Base-by-base conservation (phyloP, 495 filamentous ascomycete genomes). In the Parachaetomium inaequale region DNA sequence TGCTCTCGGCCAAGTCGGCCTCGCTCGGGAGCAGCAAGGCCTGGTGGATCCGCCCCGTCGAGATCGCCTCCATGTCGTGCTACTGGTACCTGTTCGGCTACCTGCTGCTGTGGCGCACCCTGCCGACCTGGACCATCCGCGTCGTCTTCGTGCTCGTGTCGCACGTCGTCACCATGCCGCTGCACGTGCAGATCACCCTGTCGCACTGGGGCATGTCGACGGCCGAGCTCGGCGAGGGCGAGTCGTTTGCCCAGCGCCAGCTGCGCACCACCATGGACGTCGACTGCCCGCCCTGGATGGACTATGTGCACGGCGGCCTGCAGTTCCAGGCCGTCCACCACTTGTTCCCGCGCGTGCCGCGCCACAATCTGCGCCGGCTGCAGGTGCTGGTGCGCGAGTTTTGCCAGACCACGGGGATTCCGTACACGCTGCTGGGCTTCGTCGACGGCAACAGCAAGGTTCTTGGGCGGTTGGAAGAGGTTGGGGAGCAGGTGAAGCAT, bases 141-240 rank as follows among this genome's bases (percentile, higher is more conserved):
- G 75, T 95, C 55, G 68, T 81, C 50, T 98, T 90, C 73, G 73
- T 98, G 55, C 74, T 97, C 75, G 79, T 97, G 69, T 92, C 89
- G 69, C 93, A 98, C 69, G 84, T 90, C 71, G 83, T 94, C 50
- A 88, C 93, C 7, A 88, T 87, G 74, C 92, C 92, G 25, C 77
- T 98, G 28, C 94, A 98, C 69, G 86, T 93, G 32, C 94, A 98
- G 76, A 96, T 98, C 70, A 97, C 94, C 5, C 85, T 98, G 32
- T 93, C 89, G 11, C 94, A 98, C 75, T 98, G 96, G 74, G 91
- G 91, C 61, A 98, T 98, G 94, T 91, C 87, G 62, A 98, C 93
- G 1, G 84, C 91, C 6, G 93, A 98, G 65, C 78, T 96, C 29
- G 94, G 93, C 1, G 81, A 87, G 6, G 78, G 85, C 58, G 94